Evolutionary conservation across 495 filamentous ascomycete genomes (phyloP), one percentile per base, ranked within the genome.

Genomic region (Haplographium delicatum): DNA sequence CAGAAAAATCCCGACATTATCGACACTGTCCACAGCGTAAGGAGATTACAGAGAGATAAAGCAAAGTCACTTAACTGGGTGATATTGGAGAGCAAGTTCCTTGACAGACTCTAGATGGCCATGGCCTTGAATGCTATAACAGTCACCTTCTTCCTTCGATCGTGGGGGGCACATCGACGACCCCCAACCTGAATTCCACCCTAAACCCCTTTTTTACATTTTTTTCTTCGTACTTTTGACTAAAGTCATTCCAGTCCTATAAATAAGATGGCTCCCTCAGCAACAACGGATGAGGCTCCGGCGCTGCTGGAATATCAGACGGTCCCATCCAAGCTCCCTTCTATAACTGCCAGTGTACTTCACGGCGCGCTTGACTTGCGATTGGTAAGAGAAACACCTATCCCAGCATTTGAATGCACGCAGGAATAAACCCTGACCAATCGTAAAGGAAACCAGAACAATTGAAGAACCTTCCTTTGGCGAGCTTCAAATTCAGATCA

Each of bases 401-500:
- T 56, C 47, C 54, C 56, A 53, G 37, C 38, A 19, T 27, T 4
- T 16, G n/a, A 16, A 44, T 40, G 37, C 40, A 56, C 64, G 67
- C 61, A 58, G 66, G 62, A 52, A 47, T 22, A 53, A 15, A 44
- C 8, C 30, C 47, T 41, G 28, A 58, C 49, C 37, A 50, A 56
- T 54, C 5, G 20, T 9, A 6, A 34, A 77, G 75, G 75, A 79
- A 61, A 64, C 62, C 9, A 65, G 72, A 51, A 67, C 8, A 39
- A 72, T 79, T 38, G 65, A 72, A 24, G 68, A 71, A 3, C 75
- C 75, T 8, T 61, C 64, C 7, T 22, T 56, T 49, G 73, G 70
- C 13, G 82, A 90, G 57, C 76, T 91, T 43, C 88, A 91, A 70
- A 74, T 91, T 57, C 74, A 81, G 57, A 72, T 91, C 59, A 78